Evolutionary conservation across 148 eudicot genomes (phyloP), one percentile per base, ranked within the genome.

Genomic region (Vaccinium darrowii): DNA sequence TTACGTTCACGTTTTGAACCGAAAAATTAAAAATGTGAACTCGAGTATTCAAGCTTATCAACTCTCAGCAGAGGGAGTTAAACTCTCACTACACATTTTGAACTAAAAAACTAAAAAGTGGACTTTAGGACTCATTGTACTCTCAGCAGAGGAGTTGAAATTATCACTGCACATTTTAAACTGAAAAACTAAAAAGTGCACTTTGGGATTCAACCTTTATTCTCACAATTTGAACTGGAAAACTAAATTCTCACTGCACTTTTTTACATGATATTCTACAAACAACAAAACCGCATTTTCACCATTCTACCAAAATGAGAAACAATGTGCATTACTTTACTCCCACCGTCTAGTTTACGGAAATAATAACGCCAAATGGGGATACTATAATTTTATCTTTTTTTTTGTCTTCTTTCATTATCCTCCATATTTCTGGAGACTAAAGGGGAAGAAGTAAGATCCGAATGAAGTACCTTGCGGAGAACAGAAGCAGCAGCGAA

Each of bases 401-500:
- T 19, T 47, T 74, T 23, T 25, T 9, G 19, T 12, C n/a, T 9
- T 3, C 9, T n/a, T 76, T 47, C 0, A 47, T 43, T 77, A 23
- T 79, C 81, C 65, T 79, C 8, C 18, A 79, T 7, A 77, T 77
- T 77, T 33, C 4, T 0, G 57, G 57, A 9, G 33, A 51, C 49
- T 23, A 79, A 79, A 30, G 50, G 81, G 1, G 25, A 73, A 33
- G 76, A 69, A 43, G 43, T 43, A 8, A 69, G 78, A 77, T 67
- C 49, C 2, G 74, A 56, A 84, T 74, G 13, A 25, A 30, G 78
- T 58, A 95, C 98, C 95, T 88, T 80, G 71, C 81, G 84, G 72
- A 97, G 96, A 87, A 97, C 39, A 43, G 93, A 83, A 47, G 98
- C 94, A 76, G 99, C 98, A 23, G 98, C 93, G 54, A 90, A 93